Percentiles rank a stretch among this genome's conserved stretches.
phyloP scores from a whole-genome alignment of 1,284 basidiomycete species.

The Irpex rosettiformis region DNA sequence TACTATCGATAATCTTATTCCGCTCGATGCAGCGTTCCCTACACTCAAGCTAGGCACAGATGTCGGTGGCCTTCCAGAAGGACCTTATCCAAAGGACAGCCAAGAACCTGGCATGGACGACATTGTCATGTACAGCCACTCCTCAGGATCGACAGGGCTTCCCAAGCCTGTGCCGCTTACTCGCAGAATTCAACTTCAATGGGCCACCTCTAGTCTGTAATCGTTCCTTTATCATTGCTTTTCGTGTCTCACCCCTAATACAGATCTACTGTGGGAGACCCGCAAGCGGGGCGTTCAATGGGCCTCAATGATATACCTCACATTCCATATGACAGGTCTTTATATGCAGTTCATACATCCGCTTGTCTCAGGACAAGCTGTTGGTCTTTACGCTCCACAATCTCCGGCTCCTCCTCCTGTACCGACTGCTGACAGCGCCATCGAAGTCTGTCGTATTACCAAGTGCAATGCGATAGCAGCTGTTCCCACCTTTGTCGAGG shows the following conservation, averaged over 20 bases:
- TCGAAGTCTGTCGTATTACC: slow-evolving; percentile 3
- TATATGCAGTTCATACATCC: slow-evolving; percentile 11
- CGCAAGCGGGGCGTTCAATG: slow-evolving; percentile 1
- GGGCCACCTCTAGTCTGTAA: neutral
- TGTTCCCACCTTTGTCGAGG: slow-evolving; percentile 20
- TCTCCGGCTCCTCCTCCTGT: slow-evolving; percentile 8
- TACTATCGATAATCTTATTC: slow-evolving; percentile 8
- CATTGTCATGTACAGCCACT: slow-evolving; percentile 9
- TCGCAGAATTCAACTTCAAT: slow-evolving; percentile 6
- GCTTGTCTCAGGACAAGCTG: slow-evolving; percentile 6
- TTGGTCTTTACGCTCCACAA: slow-evolving; percentile 7
- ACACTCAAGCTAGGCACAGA: neutral
- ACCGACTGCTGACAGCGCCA: slow-evolving; percentile 14
- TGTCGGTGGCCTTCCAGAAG: neutral
- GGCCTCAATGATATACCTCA: slow-evolving; percentile 13
- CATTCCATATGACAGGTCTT: slow-evolving; percentile 20
- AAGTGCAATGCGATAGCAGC: neutral
- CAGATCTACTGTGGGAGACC: neutral
- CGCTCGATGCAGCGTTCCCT: slow-evolving; percentile 15
- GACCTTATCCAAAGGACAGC: slow-evolving; percentile 5
- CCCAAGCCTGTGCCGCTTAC: slow-evolving; percentile 20
- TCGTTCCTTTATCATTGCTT: neutral
- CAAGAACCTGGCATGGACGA: slow-evolving; percentile 2
- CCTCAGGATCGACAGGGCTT: slow-evolving; percentile 15
- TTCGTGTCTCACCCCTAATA: neutral